phyloP scores from a whole-genome alignment of 2,329 filamentous ascomycete genomes.

The Hansfordia pulvinata region DNA sequence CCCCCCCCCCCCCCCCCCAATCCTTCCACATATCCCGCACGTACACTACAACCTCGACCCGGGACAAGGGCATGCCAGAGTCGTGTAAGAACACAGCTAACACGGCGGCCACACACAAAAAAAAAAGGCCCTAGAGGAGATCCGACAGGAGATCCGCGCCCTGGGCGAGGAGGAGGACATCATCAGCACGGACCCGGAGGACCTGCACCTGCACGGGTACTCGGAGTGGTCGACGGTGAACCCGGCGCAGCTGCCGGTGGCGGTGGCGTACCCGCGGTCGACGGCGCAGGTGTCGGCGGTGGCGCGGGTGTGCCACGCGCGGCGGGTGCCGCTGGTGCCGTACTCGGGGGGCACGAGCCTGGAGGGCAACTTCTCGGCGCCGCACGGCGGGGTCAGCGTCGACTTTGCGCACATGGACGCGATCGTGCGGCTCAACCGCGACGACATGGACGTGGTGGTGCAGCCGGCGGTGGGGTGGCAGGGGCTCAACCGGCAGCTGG shows the following conservation, averaged over 20 bases:
- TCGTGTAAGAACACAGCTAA: no score
- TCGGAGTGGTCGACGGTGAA: conserved; percentile 54
- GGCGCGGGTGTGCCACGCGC: conserved; percentile 59
- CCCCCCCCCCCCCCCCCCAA: not conserved
- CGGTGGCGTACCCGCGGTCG: conserved; percentile 48
- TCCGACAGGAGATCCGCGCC: conserved; percentile 27
- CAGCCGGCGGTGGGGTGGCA: conserved; percentile 92
- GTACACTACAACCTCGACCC: no score
- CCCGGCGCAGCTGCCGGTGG: conserved; percentile 44
- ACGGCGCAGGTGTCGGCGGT: conserved; percentile 47
- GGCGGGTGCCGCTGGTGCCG: conserved; percentile 71
- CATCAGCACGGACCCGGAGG: conserved; percentile 49
- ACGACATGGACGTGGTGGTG: conserved; percentile 86
- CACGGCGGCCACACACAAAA: no score
- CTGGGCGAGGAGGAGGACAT: conserved; percentile 31
- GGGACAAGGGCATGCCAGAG: no score
- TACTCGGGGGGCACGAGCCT: conserved; percentile 79
- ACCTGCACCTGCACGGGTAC: conserved; percentile 48
- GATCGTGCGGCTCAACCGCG: conserved; percentile 65
- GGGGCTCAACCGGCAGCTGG: conserved; percentile 60
- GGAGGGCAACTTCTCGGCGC: conserved; percentile 82
- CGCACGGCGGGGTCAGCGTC: conserved; percentile 75
- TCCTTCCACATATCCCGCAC: not conserved
- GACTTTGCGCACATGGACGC: conserved; percentile 83
- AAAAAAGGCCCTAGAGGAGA: conserved; percentile 42